Evolutionary conservation across 768 basidiomycete genomes (phyloP).

Genomic region (Leccinum disarticulatum): DNA sequence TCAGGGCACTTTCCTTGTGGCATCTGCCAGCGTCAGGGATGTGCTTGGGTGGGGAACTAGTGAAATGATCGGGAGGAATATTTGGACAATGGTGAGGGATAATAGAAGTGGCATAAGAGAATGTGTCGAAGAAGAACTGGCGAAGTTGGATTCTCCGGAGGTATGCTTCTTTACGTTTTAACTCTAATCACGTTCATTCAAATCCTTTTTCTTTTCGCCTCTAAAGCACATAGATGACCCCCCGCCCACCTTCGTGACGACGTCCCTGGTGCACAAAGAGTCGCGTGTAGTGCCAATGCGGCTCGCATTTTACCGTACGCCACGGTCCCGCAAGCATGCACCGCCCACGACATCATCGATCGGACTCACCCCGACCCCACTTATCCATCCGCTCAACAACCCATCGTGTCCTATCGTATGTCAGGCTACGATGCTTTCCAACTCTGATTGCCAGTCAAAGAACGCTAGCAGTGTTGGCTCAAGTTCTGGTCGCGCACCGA

Average conservation of each 20-base stretch:
- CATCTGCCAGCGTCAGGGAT: conserved; percentile 51
- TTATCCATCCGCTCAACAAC: conserved; percentile 19
- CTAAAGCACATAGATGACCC: conserved; percentile 12
- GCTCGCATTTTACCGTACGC: conserved; percentile 40
- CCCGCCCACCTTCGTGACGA: conserved; percentile 20
- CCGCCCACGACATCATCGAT: conserved; percentile 1
- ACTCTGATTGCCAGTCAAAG: background rate
- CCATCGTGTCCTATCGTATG: conserved; percentile 30
- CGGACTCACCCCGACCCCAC: background rate
- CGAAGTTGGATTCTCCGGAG: conserved; percentile 17
- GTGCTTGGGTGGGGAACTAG: conserved; percentile 62
- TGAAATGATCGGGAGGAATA: conserved; percentile 51
- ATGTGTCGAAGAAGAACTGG: conserved; percentile 29
- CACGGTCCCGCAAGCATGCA: conserved; percentile 7
- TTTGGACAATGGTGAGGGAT: conserved; percentile 40
- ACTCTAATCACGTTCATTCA: background rate
- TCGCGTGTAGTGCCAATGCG: conserved; percentile 30
- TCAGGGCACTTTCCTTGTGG: conserved; percentile 50
- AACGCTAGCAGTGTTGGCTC: background rate
- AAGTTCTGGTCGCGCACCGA: background rate
- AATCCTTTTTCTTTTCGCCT: background rate
- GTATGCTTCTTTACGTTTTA: conserved; percentile 11
- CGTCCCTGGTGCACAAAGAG: conserved; percentile 42
- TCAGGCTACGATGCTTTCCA: conserved; percentile 26
- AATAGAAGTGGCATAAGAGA: conserved; percentile 17